phyloP scores from a whole-genome alignment of 2,329 filamentous ascomycete genomes.

The Hymenoscyphus occultus region DNA sequence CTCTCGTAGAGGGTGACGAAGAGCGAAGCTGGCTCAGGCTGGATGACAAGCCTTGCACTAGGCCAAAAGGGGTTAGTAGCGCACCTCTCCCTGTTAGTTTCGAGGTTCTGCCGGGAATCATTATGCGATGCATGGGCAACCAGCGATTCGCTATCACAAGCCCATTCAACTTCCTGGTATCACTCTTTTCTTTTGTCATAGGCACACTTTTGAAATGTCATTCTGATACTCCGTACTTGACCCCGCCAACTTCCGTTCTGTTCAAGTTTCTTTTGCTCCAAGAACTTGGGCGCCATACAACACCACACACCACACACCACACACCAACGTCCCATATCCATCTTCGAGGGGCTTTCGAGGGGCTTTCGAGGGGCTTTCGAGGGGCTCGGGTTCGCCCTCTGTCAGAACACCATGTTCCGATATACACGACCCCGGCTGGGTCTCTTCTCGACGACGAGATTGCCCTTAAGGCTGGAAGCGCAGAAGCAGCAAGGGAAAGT shows the following conservation, averaged over 20 bases:
- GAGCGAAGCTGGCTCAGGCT: constrained; percentile 15
- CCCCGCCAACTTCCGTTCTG: not conserved
- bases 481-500: constrained; percentile 23
- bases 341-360: not conserved
- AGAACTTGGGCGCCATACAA: too few species aligned
- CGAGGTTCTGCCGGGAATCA: not conserved
- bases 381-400: not conserved
- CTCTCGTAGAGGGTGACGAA: not conserved
- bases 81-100: not conserved
- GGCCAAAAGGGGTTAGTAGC: not conserved
- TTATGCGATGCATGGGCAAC: not conserved
- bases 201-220: not conserved
- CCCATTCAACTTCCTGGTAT: not conserved
- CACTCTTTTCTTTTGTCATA: constrained; percentile 1
- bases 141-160: not conserved
- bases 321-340: not conserved
- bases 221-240: not conserved
- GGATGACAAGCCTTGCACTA: not conserved
- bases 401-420: constrained; percentile 25
- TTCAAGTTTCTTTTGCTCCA: not conserved
- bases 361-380: not conserved
- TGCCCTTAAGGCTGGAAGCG: constrained; percentile 28
- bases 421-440: constrained; percentile 22
- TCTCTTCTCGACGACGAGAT: constrained; percentile 27
- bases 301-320: not conserved